Evolutionary conservation across 495 filamentous ascomycete species (phyloP).

Genomic region (Lichenothelia convexa): DNA sequence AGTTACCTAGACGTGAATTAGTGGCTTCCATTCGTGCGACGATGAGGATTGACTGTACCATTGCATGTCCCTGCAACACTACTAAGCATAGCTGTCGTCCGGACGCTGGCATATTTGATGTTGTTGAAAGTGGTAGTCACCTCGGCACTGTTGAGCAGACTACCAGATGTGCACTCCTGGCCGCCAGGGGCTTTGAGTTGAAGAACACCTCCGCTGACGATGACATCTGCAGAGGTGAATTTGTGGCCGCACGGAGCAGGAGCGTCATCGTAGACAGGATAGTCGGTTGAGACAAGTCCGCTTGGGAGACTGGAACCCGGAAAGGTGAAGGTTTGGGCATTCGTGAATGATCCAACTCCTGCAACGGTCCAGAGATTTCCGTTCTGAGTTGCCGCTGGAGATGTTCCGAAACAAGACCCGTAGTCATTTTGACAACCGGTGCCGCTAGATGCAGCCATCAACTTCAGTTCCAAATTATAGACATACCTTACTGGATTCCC

Average conservation of each 20-base stretch:
- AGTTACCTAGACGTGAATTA: not conserved
- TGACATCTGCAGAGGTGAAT: constrained; percentile 4
- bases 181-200: constrained; percentile 11
- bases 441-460: not conserved
- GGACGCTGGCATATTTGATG: constrained; percentile 11
- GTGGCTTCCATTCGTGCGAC: no score
- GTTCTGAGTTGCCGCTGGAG: not conserved
- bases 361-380: not conserved
- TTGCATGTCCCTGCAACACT: constrained; percentile 6
- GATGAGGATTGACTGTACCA: constrained; percentile 2
- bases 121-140: constrained; percentile 3
- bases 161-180: constrained; percentile 3
- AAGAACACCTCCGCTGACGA: constrained; percentile 3
- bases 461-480: not conserved
- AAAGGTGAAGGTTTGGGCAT: not conserved
- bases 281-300: not conserved
- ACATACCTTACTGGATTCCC: not conserved
- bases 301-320: not conserved
- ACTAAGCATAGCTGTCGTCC: constrained; percentile 8
- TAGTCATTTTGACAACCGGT: not conserved
- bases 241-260: constrained; percentile 4
- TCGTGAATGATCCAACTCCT: not conserved
- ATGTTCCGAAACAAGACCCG: not conserved
- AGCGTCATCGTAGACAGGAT: not conserved
- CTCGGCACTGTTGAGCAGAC: constrained; percentile 8